phyloP scores from a whole-genome alignment of 768 basidiomycete species.

The Tylopilus sp. region DNA sequence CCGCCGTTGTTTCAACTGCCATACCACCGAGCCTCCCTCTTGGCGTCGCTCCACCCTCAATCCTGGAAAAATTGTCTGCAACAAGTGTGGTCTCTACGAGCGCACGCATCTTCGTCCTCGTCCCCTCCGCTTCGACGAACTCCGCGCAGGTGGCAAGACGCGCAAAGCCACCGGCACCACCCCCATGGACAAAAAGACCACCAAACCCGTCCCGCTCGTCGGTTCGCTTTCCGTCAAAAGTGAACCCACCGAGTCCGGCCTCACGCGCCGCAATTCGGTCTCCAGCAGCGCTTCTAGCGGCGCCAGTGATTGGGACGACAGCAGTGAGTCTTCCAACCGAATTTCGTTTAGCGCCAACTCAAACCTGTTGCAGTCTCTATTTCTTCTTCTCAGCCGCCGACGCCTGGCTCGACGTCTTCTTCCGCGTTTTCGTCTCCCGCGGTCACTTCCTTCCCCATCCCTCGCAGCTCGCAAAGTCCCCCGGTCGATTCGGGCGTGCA shows the following conservation, averaged over 20 bases:
- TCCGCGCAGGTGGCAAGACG: constrained; percentile 82
- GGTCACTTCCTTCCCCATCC: constrained; percentile 55
- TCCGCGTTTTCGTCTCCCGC: constrained; percentile 70
- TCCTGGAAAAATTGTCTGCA: constrained; percentile 91
- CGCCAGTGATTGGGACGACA: constrained; percentile 79
- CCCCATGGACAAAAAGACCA: constrained; percentile 30
- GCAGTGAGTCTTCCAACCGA: constrained; percentile 44
- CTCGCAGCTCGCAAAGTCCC: constrained; percentile 52
- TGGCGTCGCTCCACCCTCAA: constrained; percentile 88
- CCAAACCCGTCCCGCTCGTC: constrained; percentile 34
- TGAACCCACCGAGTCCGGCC: constrained; percentile 52
- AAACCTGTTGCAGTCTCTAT: constrained; percentile 21
- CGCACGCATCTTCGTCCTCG: constrained; percentile 82
- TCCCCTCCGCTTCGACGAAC: constrained; percentile 83
- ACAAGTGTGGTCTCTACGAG: constrained; percentile 90
- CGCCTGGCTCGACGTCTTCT: constrained; percentile 48
- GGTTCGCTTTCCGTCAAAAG: constrained; percentile 54
- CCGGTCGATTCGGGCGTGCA: constrained; percentile 44
- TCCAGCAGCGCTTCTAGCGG: constrained; percentile 52
- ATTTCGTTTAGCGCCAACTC: neutral
- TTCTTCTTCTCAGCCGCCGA: constrained; percentile 33
- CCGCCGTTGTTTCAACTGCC: constrained; percentile 86
- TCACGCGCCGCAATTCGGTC: constrained; percentile 59
- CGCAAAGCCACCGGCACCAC: constrained; percentile 42
- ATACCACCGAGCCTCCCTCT: constrained; percentile 84